Conservation (phyloP, 2,329 filamentous ascomycete species). For the Fusarium albidum region DNA sequence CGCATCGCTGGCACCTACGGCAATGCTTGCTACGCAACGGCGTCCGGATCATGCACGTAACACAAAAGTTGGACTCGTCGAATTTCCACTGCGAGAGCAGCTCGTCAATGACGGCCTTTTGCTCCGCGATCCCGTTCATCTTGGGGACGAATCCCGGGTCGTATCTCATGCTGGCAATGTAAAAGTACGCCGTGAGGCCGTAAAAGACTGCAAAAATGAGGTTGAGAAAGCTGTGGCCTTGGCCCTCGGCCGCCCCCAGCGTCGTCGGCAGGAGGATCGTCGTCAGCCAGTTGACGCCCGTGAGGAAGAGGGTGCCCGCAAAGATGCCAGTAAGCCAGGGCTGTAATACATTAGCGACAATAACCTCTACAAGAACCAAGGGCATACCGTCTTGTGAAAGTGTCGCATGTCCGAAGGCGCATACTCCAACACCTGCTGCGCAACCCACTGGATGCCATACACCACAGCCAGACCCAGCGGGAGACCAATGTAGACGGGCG, state of each 20-base stretch:
- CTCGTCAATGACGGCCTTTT: conserved; percentile 88
- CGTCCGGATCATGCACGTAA: conserved; percentile 92
- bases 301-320: conserved; percentile 83
- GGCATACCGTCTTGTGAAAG: conserved; percentile 84
- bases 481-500: conserved; percentile 79
- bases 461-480: conserved; percentile 72
- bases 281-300: conserved; percentile 78
- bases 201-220: conserved; percentile 74
- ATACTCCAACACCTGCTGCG: conserved; percentile 80
- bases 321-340: conserved; percentile 96
- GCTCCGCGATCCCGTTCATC: conserved; percentile 85
- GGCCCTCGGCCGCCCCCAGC: conserved; percentile 24
- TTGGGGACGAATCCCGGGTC: conserved; percentile 96
- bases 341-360: conserved; percentile 50
- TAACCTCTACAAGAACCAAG: not conserved
- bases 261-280: conserved; percentile 56
- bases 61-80: conserved; percentile 93
- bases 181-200: conserved; percentile 82
- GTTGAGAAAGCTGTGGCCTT: conserved; percentile 75
- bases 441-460: conserved; percentile 78
- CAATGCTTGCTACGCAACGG: conserved; percentile 97
- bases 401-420: conserved; percentile 88
- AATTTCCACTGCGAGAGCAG: conserved; percentile 87
- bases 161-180: conserved; percentile 81
- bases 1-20: conserved; percentile 87